Evolutionary conservation across 106 monocot species (phyloP).

Genomic region (Iris macrosiphon): DNA sequence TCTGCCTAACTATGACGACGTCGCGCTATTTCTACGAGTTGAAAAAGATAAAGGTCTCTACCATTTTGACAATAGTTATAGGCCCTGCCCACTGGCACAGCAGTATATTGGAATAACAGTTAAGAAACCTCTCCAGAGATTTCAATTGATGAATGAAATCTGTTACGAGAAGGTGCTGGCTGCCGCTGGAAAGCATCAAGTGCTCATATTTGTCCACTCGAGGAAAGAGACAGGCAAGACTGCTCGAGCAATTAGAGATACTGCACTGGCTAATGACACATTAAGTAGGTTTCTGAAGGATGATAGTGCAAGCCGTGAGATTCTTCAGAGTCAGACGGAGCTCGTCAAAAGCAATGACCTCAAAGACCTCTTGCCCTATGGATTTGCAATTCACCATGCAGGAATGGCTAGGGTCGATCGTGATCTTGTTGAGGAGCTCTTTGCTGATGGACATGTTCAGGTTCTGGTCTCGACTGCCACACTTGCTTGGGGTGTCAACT

Average conservation of each 20-base stretch:
- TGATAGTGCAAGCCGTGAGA: conserved; percentile 95
- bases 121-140: conserved; percentile 95
- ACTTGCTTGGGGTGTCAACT: conserved; percentile 96
- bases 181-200: conserved; percentile 92
- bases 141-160: conserved; percentile 99
- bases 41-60: conserved; percentile 61
- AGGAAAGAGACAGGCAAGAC: conserved; percentile 99
- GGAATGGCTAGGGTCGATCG: conserved; percentile 88
- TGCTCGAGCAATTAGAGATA: conserved; percentile 88
- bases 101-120: conserved; percentile 97
- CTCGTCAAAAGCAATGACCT: conserved; percentile 91
- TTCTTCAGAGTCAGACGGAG: conserved; percentile 84
- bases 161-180: conserved; percentile 93
- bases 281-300: conserved; percentile 84
- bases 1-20: conserved; percentile 98
- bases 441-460: conserved; percentile 91
- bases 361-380: conserved; percentile 91
- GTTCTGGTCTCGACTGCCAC: conserved; percentile 97
- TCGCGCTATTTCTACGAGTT: conserved; percentile 84
- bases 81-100: conserved; percentile 90
- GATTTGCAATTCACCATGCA: conserved; percentile 98
- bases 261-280: conserved; percentile 84
- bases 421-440: conserved; percentile 85
- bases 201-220: conserved; percentile 97
- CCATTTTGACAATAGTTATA: conserved; percentile 91